Evolutionary conservation across 192 early-diverging fungal genomes (phyloP).

Genomic region (Powellomyces hirtus): DNA sequence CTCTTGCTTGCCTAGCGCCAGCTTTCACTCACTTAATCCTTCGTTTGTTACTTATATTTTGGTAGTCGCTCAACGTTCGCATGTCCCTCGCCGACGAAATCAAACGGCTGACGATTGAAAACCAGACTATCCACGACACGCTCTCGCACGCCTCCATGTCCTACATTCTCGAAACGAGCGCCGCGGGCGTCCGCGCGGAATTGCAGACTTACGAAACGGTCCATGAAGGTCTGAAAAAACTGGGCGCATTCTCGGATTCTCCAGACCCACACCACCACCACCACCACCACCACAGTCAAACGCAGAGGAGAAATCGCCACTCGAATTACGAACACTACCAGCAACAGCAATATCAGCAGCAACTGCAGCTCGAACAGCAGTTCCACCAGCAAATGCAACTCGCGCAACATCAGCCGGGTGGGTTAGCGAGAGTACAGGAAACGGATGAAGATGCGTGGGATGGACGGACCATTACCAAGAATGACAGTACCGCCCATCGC

Average conservation of each 20-base stretch:
- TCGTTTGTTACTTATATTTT: background rate
- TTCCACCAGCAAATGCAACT: background rate
- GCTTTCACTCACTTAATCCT: background rate
- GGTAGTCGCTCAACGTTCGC: slow-evolving; percentile 43
- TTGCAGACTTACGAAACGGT: slow-evolving; percentile 50
- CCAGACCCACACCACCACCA: background rate
- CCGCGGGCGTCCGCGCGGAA: slow-evolving; percentile 40
- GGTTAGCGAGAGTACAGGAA: background rate
- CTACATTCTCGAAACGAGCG: slow-evolving; percentile 35
- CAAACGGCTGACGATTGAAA: slow-evolving; percentile 49
- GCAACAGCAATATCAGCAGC: background rate
- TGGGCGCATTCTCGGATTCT: slow-evolving; percentile 17
- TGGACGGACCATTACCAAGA: no score
- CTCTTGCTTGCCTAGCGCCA: background rate
- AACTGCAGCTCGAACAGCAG: background rate
- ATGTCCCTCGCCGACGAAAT: slow-evolving; percentile 52
- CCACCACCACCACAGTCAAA: background rate
- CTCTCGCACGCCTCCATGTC: slow-evolving; percentile 41
- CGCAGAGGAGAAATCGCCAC: background rate
- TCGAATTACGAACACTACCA: background rate
- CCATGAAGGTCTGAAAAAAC: slow-evolving; percentile 54
- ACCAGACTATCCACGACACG: slow-evolving; percentile 39
- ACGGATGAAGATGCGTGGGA: slow-evolving; percentile 5
- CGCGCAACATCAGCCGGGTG: background rate
- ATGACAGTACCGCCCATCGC: no score